These are phyloP conservation scores for Microsporum ferrugineum DNA, from an alignment of 2,329 filamentous ascomycete genomes.

Conservation along the genomic window DNA sequence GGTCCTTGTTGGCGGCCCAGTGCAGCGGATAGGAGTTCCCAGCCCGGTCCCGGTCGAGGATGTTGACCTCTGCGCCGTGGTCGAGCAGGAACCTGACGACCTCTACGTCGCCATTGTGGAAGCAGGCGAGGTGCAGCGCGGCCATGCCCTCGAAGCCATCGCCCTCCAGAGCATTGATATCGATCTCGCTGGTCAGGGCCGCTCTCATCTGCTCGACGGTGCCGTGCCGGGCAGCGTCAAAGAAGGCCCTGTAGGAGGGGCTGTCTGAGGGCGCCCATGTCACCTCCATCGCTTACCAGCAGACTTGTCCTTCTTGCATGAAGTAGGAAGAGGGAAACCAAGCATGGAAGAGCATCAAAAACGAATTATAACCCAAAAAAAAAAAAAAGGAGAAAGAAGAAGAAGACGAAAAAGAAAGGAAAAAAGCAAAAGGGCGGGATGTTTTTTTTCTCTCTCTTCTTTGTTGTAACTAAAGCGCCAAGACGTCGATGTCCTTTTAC, in stretches of 20 bases:
- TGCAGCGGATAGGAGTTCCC: conserved; percentile 3
- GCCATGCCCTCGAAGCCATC: conserved; percentile 8
- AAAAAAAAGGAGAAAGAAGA: neutral
- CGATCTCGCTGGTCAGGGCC: neutral
- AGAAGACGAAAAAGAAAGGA: neutral
- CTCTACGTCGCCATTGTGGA: conserved; percentile 15
- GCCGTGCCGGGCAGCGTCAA: neutral
- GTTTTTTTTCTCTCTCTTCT: neutral
- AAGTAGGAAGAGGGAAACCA: neutral
- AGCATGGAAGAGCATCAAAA: neutral
- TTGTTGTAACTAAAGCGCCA: neutral
- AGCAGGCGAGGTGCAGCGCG: conserved; percentile 18
- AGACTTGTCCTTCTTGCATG: neutral
- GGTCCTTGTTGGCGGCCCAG: conserved; percentile 4
- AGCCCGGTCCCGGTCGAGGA: neutral
- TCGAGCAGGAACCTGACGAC: conserved; percentile 20
- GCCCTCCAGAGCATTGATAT: conserved; percentile 1
- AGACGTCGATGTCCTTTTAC: neutral
- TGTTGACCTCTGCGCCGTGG: conserved; percentile 13
- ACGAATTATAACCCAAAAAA: no score
- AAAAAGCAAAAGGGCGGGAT: neutral
- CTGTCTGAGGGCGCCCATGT: conserved; percentile 1
- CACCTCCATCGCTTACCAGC: neutral
- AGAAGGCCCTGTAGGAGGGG: conserved; percentile 1
- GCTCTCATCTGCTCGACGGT: neutral